Evolutionary conservation across 441 rosid species (phyloP), one percentile per base, ranked within the genome.

Genomic region (Erodium trifolium): DNA sequence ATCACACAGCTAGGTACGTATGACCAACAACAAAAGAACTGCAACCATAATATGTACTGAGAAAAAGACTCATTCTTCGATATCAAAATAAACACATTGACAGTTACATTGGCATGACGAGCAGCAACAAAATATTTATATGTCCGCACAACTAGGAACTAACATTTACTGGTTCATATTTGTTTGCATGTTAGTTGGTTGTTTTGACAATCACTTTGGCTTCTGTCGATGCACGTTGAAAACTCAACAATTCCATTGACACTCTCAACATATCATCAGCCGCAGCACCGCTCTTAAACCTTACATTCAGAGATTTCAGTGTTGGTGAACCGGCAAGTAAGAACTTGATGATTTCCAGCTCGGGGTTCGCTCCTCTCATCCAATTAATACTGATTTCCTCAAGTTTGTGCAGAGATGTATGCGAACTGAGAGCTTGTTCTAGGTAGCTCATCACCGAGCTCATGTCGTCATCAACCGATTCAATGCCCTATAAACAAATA

Each of bases 271-370:
- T 16, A 5, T 14, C 60, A 53, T 53, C 60, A 16, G 60, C 23
- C 16, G 23, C 23, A 14, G 10, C 60, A 14, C 2, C 8, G 4
- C 10, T 16, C 19, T 53, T 5, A 13, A 53, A 53, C 10, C 19
- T 16, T 14, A 53, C 16, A 53, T 53, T 16, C 60, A 53, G 60
- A 16, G 60, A 14, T 13, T 53, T 53, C 3, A 53, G 60, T 53
- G 18, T 53, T 8, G 23, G 60, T 6, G 60, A 53, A 53, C 23
- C 3, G 7, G 60, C 6, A 53, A 53, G 60, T 17, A 53, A 53
- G 23, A 53, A 53, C 60, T 16, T 53, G 60, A 53, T 53, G 60
- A 53, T 16, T 53, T 16, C 23, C 60, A 53, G 60, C 60, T 53
- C 60, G 7, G 60, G 60, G 17, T 6, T 16, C 60, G 23, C 9